Conservation (phyloP, 106 monocot species). For the Dactylorhiza incarnata region DNA sequence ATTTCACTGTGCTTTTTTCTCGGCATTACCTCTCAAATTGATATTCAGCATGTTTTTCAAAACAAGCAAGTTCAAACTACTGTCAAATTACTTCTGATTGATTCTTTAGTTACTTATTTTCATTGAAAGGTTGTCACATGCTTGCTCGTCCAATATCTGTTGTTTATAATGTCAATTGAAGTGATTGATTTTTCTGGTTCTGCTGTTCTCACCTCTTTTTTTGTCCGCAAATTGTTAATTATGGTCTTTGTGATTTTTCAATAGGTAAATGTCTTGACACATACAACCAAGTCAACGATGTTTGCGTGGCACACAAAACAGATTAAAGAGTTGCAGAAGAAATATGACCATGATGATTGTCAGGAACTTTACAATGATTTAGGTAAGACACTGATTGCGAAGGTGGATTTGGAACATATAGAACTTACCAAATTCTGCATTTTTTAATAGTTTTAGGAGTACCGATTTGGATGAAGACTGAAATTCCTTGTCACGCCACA, state of each 20-base stretch:
- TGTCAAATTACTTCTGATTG: not conserved
- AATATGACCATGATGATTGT: slow-evolving; percentile 23
- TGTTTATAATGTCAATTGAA: not conserved
- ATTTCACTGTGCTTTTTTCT: not conserved
- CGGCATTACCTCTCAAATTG: not conserved
- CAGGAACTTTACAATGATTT: slow-evolving; percentile 21
- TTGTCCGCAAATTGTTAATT: not conserved
- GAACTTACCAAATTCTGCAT: not conserved
- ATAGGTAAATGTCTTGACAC: slow-evolving; percentile 38
- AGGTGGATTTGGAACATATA: not conserved
- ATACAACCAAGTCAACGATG: slow-evolving; percentile 25
- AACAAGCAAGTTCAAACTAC: not conserved
- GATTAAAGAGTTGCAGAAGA: slow-evolving; percentile 25
- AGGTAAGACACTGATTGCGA: not conserved
- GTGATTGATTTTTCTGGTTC: not conserved
- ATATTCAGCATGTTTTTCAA: not conserved
- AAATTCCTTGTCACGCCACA: not conserved
- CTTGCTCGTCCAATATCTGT: not conserved
- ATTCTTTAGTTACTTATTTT: not conserved
- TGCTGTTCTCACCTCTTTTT: not conserved
- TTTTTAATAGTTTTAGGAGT: not conserved
- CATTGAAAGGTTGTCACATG: not conserved
- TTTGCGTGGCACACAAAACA: slow-evolving; percentile 21
- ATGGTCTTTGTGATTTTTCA: not conserved
- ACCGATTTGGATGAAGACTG: slow-evolving; percentile 1